phyloP scores from a whole-genome alignment of 1,139 yeast species.

The Lodderomyces metapsilosis region DNA sequence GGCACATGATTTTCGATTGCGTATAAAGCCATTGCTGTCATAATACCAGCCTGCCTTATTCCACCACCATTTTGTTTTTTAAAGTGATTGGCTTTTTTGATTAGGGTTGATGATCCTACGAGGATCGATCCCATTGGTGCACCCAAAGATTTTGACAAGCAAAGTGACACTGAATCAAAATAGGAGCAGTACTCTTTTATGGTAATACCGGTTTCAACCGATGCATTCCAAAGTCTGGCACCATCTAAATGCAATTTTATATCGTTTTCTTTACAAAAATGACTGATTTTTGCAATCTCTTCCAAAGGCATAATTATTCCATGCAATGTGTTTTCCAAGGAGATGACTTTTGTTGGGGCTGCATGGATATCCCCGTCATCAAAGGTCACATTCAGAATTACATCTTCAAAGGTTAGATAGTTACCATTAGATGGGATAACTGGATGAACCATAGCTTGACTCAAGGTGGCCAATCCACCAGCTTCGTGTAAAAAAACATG shows the following conservation, averaged over 20 bases:
- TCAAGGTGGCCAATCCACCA: conserved; percentile 84
- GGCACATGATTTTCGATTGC: conserved; percentile 78
- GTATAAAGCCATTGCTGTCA: conserved; percentile 75
- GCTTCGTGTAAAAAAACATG: conserved; percentile 87
- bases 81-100: conserved; percentile 78
- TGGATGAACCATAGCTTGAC: conserved; percentile 91
- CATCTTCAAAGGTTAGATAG: conserved; percentile 73
- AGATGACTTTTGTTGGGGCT: conserved; percentile 84
- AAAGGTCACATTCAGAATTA: conserved; percentile 60
- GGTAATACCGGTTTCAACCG: conserved; percentile 69
- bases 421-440: conserved; percentile 72
- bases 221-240: conserved; percentile 94
- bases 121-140: conserved; percentile 93
- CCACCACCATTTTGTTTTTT: conserved; percentile 96
- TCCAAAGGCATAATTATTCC: conserved; percentile 82
- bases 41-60: conserved; percentile 82
- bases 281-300: conserved; percentile 70
- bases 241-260: conserved; percentile 86
- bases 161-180: conserved; percentile 86
- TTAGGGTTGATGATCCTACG: conserved; percentile 64
- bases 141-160: conserved; percentile 87
- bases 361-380: conserved; percentile 84
- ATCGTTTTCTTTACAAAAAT: conserved; percentile 64
- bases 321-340: conserved; percentile 84
- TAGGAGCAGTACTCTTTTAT: conserved; percentile 70